Percentiles rank a stretch among this genome's conserved stretches.
Conservation (phyloP, 257 asterid species). For the Handroanthus guayacan region DNA sequence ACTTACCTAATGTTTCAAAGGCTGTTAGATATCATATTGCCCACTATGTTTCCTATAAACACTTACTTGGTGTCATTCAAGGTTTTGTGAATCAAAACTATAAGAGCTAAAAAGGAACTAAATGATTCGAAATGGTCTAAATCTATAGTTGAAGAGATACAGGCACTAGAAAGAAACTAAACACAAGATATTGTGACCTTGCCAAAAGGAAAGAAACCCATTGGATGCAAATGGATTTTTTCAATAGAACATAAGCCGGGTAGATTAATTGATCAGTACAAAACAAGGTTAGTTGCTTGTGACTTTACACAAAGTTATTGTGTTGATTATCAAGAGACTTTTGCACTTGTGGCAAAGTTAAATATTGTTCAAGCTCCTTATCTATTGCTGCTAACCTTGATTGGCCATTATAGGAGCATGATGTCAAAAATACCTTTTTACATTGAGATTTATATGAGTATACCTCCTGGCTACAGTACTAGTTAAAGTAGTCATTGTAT, state of each 20-base stretch:
- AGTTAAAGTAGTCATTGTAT: too few species aligned
- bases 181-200: background rate
- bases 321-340: background rate
- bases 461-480: too few species aligned
- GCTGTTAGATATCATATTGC: too few species aligned
- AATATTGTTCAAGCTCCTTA: background rate
- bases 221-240: background rate
- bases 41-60: too few species aligned
- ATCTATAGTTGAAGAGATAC: background rate
- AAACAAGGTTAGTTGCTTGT: background rate
- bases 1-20: too few species aligned
- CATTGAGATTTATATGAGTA: too few species aligned
- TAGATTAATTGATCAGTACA: background rate
- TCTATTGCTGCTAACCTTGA: background rate
- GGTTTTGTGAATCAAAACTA: too few species aligned
- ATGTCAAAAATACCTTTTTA: background rate
- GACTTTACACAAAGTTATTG: background rate
- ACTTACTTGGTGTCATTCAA: too few species aligned
- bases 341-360: background rate
- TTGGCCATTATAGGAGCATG: background rate
- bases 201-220: background rate
- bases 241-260: background rate
- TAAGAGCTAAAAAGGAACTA: too few species aligned
- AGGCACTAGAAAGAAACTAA: background rate
- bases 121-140: background rate